phyloP scores from a whole-genome alignment of 2,329 filamentous ascomycete species.

The Cryphonectria japonica region DNA sequence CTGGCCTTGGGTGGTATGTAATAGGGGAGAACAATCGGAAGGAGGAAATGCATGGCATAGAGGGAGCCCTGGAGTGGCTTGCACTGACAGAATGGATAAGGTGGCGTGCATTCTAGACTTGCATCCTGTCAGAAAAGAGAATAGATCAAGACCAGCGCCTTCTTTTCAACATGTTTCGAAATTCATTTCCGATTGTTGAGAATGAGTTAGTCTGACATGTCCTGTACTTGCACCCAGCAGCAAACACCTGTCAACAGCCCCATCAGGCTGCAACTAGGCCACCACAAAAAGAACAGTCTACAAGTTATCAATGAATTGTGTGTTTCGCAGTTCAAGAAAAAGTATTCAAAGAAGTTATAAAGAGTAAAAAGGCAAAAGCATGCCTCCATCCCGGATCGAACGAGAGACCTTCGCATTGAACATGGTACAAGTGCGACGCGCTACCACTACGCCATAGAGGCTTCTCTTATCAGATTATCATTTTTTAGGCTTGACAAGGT shows the following conservation, averaged over 20 bases:
- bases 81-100: not conserved
- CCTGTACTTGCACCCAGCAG: not conserved
- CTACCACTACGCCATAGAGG: constrained; percentile 18
- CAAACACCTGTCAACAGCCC: not conserved
- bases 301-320: not conserved
- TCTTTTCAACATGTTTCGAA: not conserved
- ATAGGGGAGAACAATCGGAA: not conserved
- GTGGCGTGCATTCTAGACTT: not conserved
- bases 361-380: not conserved
- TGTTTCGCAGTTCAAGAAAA: no score
- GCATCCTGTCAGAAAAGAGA: not conserved
- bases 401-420: constrained; percentile 18
- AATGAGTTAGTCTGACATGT: not conserved
- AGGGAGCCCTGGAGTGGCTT: not conserved
- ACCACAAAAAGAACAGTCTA: not conserved
- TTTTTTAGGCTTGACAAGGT: not conserved
- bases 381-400: constrained; percentile 19
- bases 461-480: not conserved
- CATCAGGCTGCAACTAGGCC: not conserved
- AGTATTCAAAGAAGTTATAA: not conserved
- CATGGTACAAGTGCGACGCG: constrained; percentile 15
- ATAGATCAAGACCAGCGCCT: not conserved
- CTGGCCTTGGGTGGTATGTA: not conserved
- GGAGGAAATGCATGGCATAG: no score
- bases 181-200: not conserved